Evolutionary conservation across 2,329 filamentous ascomycete species (phyloP), one percentile per base, ranked within the genome.

Genomic region (Claviceps digitariae): DNA sequence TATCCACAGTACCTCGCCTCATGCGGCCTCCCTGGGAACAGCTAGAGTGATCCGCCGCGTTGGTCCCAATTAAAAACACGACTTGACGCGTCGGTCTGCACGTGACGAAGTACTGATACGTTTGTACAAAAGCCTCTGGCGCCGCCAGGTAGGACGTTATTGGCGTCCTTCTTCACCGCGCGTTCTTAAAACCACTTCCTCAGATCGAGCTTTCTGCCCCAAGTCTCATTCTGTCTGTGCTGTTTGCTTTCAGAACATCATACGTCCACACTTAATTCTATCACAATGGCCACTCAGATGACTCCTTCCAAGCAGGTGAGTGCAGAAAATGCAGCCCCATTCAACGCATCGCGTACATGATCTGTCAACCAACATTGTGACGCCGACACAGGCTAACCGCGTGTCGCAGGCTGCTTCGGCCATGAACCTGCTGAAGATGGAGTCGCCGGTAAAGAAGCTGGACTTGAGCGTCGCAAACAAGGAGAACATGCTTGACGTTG

Each of bases 361-460:
- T 6, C 21, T 34, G 29, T 31, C n/a, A 21, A 54, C 41, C 15
- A 41, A 51, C 23, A 36, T 27, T 3, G 13, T n/a, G 12, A 5
- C 6, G 40, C 47, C 45, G 34, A 48, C 38, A 36, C 34, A 31
- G 10, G 52, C 69, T 74, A 68, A 73, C 61, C 54, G 52, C 51
- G 56, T 53, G 57, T 41, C 54, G 59, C 67, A 97, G 91, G 86
- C 86, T 75, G 87, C 90, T 64, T 84, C 87, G 65, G 89, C 83
- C 63, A 85, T 97, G 66, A 84, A 93, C 71, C 82, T 81, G 62
- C 79, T 97, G 69, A 94, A 91, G 74, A 94, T 96, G 82, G 87
- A 94, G 62, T 93, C 89, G 1, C 90, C 90, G 47, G 74, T 86
- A 59, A 95, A 95, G 84, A 94, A 94, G 79, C 81, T 93, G 60